Base-by-base conservation (phyloP, 208 protist genomes). In the Zelonia costaricensis region DNA sequence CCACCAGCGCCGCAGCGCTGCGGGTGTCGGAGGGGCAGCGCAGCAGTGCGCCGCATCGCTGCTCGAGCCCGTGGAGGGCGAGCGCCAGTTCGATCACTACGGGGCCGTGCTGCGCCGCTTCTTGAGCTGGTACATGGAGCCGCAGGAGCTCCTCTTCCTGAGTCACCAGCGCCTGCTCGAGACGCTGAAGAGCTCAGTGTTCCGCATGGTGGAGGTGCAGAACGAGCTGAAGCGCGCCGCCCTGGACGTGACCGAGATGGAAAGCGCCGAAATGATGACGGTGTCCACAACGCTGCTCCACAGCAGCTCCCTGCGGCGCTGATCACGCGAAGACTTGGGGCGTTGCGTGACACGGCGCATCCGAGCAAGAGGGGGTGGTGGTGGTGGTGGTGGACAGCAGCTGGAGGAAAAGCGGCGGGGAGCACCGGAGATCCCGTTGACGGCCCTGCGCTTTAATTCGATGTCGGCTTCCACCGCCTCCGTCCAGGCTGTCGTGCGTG, bases 71-170 rank as follows among this genome's bases (percentile, higher is more conserved):
- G n/a, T n/a, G n/a, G n/a, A n/a, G n/a, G n/a, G n/a, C n/a, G n/a
- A 52, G 16, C 2, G 22, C 8, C 5, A 6, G 53, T 12, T 27
- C 47, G 4, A 25, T 10, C 2, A 15, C 38, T 2, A 28, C 36
- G 31, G 35, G 23, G 27, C 18, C 16, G 54, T n/a, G 20, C 27
- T 74, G 16, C 66, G 66, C 3, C 57, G 58, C n/a, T 65, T 56
- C 18, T 85, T 83, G 56, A 82, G 85, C 27, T 95, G 88, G 86
- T 91, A 88, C 58, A 92, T 95, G 13, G 71, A 83, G 10, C 83
- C 88, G 1, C 77, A 91, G 44, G 66, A 83, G 59, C 66, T 95
- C 1, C 78, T 95, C 33, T 73, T 74, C 59, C 76, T 89, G 27
- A 91, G 83, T 55, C 88, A 95, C 31, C 74, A 74, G n/a, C 71